Evolutionary conservation across 2,329 filamentous ascomycete species (phyloP).

Genomic region (Xylariaceae sp.): DNA sequence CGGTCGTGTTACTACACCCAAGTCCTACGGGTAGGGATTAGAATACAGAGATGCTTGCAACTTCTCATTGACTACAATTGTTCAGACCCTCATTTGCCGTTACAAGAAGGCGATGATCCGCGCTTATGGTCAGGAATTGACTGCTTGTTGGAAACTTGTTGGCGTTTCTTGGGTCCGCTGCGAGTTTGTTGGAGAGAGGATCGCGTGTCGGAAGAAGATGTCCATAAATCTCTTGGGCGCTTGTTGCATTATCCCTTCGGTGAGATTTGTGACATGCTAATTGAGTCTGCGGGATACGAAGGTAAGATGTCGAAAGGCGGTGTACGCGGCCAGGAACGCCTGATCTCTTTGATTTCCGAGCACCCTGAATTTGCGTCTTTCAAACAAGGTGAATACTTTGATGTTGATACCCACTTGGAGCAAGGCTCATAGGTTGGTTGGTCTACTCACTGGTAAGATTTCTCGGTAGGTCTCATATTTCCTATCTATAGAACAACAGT

Average conservation of each 20-base stretch:
- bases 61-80: conserved; percentile 12
- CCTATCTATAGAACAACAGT: background rate
- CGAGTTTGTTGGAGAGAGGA: background rate
- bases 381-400: conserved; percentile 15
- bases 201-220: no score
- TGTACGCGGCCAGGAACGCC: conserved; percentile 11
- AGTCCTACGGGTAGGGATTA: background rate
- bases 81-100: background rate
- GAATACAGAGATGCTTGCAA: conserved; percentile 12
- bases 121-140: conserved; percentile 6
- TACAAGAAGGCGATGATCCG: conserved; percentile 5
- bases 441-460: background rate
- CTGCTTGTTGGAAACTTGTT: conserved; percentile 19
- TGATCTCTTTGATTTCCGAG: conserved; percentile 5
- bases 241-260: conserved; percentile 1
- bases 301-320: background rate
- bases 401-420: conserved; percentile 13
- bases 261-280: conserved; percentile 22
- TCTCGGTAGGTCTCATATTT: no score
- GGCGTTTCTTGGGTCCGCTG: conserved; percentile 16
- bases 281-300: conserved; percentile 13
- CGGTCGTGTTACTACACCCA: conserved; percentile 8
- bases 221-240: background rate
- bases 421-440: no score
- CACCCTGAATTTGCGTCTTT: conserved; percentile 18